phyloP scores from a whole-genome alignment of 176 grass and related monocot species.

The Juncus effusus region DNA sequence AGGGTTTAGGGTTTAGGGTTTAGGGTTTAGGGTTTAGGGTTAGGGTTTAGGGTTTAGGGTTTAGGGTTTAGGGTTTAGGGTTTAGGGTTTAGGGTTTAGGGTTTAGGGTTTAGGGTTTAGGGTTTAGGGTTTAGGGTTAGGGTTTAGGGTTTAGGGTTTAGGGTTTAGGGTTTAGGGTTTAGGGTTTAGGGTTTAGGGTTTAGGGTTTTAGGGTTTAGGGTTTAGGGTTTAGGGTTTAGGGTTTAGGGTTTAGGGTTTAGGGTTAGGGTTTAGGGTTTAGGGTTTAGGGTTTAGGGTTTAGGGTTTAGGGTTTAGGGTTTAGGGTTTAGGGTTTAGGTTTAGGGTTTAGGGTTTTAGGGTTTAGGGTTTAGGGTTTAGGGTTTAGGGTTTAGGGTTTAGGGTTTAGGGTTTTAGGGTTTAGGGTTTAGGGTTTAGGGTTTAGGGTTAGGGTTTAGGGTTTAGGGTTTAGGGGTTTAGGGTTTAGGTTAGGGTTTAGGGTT shows the following conservation, averaged over 20 bases:
- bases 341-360: no score
- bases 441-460: conserved; percentile 26
- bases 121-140: conserved; percentile 25
- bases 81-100: conserved; percentile 26
- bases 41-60: conserved; percentile 25
- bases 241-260: conserved; percentile 3
- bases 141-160: conserved; percentile 22
- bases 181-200: no score
- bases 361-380: conserved; percentile 27
- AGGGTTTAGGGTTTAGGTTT: no score
- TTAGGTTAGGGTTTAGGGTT: no score
- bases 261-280: neutral
- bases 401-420: no score
- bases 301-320: no score
- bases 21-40: conserved; percentile 22
- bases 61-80: conserved; percentile 18
- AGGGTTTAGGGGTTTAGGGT: no score
- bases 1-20: conserved; percentile 9
- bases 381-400: conserved; percentile 28
- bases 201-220: no score
- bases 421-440: conserved; percentile 27
- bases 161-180: conserved; percentile 19
- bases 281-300: conserved; percentile 4
- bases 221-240: conserved; percentile 24
- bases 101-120: conserved; percentile 22